Evolutionary conservation across 176 grass and related monocot genomes (phyloP).

Genomic region (Thinopyrum elongatum): DNA sequence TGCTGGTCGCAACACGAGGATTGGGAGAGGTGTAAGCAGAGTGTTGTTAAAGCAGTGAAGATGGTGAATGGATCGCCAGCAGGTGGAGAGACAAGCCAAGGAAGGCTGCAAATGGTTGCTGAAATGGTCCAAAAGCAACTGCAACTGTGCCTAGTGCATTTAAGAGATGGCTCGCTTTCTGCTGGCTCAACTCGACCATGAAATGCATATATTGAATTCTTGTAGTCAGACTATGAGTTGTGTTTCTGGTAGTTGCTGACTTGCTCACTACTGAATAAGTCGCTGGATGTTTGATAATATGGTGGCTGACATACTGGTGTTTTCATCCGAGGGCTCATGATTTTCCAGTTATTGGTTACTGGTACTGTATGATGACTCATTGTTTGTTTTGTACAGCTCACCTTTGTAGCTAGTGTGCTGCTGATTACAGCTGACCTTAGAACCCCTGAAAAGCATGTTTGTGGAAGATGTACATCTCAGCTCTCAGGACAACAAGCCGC

Average conservation of each 20-base stretch:
- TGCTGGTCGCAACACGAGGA: slow-evolving; percentile 67
- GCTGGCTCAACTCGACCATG: slow-evolving; percentile 44
- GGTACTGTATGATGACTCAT: background rate
- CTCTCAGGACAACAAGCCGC: background rate
- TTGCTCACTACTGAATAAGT: background rate
- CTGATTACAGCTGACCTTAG: background rate
- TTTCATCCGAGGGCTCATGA: background rate
- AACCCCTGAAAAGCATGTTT: background rate
- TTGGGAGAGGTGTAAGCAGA: slow-evolving; percentile 84
- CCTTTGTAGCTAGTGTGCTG: background rate
- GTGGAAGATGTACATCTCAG: background rate
- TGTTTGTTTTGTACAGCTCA: slow-evolving; percentile 14
- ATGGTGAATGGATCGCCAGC: slow-evolving; percentile 42
- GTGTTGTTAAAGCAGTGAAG: slow-evolving; percentile 67
- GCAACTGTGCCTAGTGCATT: slow-evolving; percentile 58
- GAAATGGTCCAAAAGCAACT: slow-evolving; percentile 74
- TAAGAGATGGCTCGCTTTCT: slow-evolving; percentile 59
- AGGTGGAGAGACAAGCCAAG: slow-evolving; percentile 56
- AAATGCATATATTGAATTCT: slow-evolving; percentile 21
- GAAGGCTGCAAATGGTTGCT: slow-evolving; percentile 63
- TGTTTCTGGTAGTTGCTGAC: background rate
- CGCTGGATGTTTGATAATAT: background rate
- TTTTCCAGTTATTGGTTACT: background rate
- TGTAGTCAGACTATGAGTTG: background rate
- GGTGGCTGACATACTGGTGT: background rate